These are phyloP conservation scores for Oemleria cerasiformis DNA, from an alignment of 306 rosid genomes.

Conservation along the genomic window DNA sequence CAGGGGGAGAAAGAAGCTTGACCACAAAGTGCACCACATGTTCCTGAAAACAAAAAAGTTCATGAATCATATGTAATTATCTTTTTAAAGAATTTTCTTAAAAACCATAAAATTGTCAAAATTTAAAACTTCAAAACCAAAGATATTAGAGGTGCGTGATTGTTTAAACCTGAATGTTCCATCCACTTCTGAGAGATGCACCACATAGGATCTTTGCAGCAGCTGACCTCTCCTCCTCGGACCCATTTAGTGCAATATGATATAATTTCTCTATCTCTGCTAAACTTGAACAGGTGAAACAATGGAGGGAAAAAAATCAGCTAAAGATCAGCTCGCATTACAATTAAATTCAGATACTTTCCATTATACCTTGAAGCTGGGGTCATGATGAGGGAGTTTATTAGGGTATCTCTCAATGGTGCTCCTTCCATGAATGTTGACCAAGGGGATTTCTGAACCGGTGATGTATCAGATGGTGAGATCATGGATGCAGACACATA, in stretches of 20 bases:
- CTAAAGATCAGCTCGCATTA: slow-evolving; percentile 23
- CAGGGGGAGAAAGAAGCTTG: slow-evolving; percentile 62
- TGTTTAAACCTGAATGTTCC: slow-evolving; percentile 76
- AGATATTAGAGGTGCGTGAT: slow-evolving; percentile 3
- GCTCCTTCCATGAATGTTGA: slow-evolving; percentile 65
- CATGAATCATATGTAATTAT: background rate
- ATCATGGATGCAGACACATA: slow-evolving; percentile 48
- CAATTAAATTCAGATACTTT: slow-evolving; percentile 14
- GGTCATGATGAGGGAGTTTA: slow-evolving; percentile 49
- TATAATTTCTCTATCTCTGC: slow-evolving; percentile 71
- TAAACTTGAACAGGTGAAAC: slow-evolving; percentile 48
- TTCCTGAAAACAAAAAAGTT: slow-evolving; percentile 48
- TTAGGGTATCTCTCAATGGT: slow-evolving; percentile 49
- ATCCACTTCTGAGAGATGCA: slow-evolving; percentile 72
- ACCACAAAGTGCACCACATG: slow-evolving; percentile 64
- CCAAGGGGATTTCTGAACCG: slow-evolving; percentile 66
- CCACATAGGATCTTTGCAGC: slow-evolving; percentile 78
- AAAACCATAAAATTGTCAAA: background rate
- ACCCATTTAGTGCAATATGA: slow-evolving; percentile 63
- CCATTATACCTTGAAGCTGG: slow-evolving; percentile 67
- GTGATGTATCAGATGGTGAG: slow-evolving; percentile 41
- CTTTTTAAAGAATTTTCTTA: background rate
- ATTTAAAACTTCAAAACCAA: background rate
- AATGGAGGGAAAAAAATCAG: slow-evolving; percentile 25
- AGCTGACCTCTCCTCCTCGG: slow-evolving; percentile 62